These are phyloP conservation scores for Effrenium voratum DNA, from an alignment of 73 alveolate species.

Conservation along the genomic window DNA sequence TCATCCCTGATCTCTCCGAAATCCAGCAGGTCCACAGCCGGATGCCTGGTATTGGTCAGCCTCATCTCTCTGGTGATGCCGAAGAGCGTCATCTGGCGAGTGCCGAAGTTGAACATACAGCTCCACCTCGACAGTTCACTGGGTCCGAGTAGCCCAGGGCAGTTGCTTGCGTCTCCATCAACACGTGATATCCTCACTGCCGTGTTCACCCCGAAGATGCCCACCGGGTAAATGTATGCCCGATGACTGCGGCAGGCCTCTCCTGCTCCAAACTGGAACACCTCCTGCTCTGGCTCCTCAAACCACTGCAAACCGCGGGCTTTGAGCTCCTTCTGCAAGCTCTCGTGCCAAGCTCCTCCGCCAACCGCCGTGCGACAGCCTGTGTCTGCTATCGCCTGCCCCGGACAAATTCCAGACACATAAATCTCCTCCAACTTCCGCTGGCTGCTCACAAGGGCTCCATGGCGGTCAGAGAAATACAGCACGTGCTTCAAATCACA, in stretches of 20 bases:
- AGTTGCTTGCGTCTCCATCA: neutral
- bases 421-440: neutral
- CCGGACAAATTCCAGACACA: too few species aligned
- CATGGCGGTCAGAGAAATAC: neutral
- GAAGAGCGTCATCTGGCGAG: neutral
- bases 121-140: neutral
- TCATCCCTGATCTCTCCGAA: too few species aligned
- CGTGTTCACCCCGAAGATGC: neutral
- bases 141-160: neutral
- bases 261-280: neutral
- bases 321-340: neutral
- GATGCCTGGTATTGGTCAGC: neutral
- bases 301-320: neutral
- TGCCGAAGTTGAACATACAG: neutral
- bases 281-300: neutral
- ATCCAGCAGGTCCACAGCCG: neutral
- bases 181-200: neutral
- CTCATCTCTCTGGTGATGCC: too few species aligned
- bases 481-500: constrained; percentile 2
- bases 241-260: neutral
- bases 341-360: neutral
- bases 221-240: neutral
- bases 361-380: constrained; percentile 1
- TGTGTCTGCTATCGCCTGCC: neutral
- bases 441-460: neutral